Evolutionary conservation across 345 rosid genomes (phyloP), one percentile per base, ranked within the genome.

Genomic region (Linum tenue): DNA sequence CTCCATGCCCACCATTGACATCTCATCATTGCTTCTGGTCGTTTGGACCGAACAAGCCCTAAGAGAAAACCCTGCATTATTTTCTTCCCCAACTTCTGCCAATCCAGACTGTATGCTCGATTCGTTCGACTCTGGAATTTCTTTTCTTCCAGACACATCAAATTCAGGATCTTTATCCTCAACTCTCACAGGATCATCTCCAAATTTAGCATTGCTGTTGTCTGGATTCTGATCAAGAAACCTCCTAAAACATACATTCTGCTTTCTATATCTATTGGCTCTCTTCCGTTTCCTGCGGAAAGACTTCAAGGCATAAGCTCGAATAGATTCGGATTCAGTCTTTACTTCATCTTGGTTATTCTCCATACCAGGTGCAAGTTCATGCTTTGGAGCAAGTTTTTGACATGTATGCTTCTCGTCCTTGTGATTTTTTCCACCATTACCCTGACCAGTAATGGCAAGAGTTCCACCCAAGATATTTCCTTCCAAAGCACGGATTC

Each of bases 401-500:
- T 16, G 36, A 36, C 56, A 64, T 22, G 59, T 16, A 35, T 43
- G 61, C 53, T 40, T 76, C 58, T 44, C 71, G 65, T 72, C 75
- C 39, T 61, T 70, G 65, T 66, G 75, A 72, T 66, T 70, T 70
- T 69, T 69, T 37, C 56, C 66, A 62, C 64, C 70, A 55, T 65
- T 77, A 36, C 60, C 66, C 72, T 78, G 51, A 62, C 56, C 73
- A 40, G 82, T 55, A 69, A 79, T 70, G 64, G 86, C 63, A 38
- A 72, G 22, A 58, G 71, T 76, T 69, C 69, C 78, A 67, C 65
- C 76, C 39, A 75, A 66, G 51, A 73, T 69, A 51, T 76, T 79
- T 72, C 74, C 77, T 70, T 82, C 81, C 36, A 80, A 81, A 39
- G 88, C 77, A 60, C 76, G 86, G 65, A 89, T 80, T 75, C 82